Conservation (phyloP, 345 rosid genomes). For the Hypericum perforatum region DNA sequence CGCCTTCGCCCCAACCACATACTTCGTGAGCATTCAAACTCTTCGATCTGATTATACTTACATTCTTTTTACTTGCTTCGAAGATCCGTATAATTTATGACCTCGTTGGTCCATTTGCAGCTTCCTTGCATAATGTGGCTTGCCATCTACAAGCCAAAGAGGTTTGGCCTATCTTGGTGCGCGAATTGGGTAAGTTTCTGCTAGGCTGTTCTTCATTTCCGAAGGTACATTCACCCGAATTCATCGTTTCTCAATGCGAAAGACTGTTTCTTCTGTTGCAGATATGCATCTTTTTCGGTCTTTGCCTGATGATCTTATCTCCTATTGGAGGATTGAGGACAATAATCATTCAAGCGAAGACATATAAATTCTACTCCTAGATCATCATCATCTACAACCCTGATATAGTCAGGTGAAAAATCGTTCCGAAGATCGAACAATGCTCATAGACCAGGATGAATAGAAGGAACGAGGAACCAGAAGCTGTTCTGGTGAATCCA, state of each 20-base stretch:
- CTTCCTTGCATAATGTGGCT: conserved; percentile 73
- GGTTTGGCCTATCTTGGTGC: conserved; percentile 57
- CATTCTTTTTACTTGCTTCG: background rate
- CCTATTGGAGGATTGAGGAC: conserved; percentile 75
- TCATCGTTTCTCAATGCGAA: background rate
- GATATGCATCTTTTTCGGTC: conserved; percentile 63
- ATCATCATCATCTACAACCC: no score
- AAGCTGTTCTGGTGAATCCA: no score
- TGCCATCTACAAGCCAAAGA: conserved; percentile 40
- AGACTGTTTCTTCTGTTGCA: conserved; percentile 25
- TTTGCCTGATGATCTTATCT: conserved; percentile 53
- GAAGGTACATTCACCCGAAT: conserved; percentile 9
- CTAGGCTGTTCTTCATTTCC: conserved; percentile 8
- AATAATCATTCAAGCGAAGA: conserved; percentile 53
- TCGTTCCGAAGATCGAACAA: no score
- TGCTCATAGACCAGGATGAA: no score
- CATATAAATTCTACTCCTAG: conserved; percentile 44
- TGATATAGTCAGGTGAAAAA: no score
- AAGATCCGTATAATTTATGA: background rate
- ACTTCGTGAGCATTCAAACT: conserved; percentile 38
- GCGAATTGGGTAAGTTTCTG: conserved; percentile 48
- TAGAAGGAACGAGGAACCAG: no score
- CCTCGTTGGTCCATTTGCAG: conserved; percentile 20
- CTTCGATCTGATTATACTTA: background rate
- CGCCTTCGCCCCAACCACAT: conserved; percentile 76